These are phyloP conservation scores for Candida taoyuanica DNA, from an alignment of 805 yeast species.

Conservation along the genomic window DNA sequence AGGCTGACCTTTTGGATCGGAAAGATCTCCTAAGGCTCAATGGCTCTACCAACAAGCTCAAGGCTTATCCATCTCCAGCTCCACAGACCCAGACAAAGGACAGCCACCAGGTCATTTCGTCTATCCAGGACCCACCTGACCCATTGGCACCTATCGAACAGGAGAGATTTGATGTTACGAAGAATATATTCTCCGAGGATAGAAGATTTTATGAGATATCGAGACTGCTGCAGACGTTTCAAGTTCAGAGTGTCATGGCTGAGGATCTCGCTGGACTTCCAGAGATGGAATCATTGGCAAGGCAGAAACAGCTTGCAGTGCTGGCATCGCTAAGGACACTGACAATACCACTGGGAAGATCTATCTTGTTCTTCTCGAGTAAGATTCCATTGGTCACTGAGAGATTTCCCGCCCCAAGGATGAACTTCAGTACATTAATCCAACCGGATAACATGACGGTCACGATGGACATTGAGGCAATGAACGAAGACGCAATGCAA, in stretches of 20 bases:
- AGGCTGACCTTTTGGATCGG: constrained; percentile 60
- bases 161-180: constrained; percentile 62
- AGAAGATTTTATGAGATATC: constrained; percentile 76
- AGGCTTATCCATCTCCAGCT: background rate
- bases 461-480: constrained; percentile 47
- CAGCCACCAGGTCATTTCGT: constrained; percentile 36
- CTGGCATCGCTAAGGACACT: constrained; percentile 67
- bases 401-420: constrained; percentile 69
- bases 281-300: constrained; percentile 52
- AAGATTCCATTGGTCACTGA: constrained; percentile 80
- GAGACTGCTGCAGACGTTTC: constrained; percentile 63
- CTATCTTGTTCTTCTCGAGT: constrained; percentile 63
- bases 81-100: constrained; percentile 32
- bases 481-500: constrained; percentile 46
- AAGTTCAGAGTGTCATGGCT: constrained; percentile 48
- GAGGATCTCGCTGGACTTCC: constrained; percentile 27
- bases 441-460: constrained; percentile 65
- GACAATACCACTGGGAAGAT: constrained; percentile 74
- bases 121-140: constrained; percentile 40
- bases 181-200: constrained; percentile 70
- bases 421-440: constrained; percentile 64
- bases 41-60: background rate
- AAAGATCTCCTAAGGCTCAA: constrained; percentile 45
- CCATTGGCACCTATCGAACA: constrained; percentile 61
- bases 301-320: constrained; percentile 56